Conservation (phyloP, 345 rosid species). For the Nephelium lappaceum region DNA sequence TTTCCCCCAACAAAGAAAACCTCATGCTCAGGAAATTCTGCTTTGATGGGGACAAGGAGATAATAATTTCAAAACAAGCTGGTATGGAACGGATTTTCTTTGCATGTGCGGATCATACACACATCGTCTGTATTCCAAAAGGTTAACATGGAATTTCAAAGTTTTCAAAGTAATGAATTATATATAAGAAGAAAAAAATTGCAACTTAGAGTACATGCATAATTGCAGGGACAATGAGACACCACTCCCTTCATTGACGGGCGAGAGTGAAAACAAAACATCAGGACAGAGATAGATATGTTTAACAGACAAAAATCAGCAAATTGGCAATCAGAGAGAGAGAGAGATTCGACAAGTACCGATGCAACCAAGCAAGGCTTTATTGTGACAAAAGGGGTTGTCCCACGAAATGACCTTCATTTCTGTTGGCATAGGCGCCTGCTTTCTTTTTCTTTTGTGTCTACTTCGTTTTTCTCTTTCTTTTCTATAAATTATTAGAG, state of each 20-base stretch:
- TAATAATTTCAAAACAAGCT: background rate
- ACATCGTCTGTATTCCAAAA: conserved; percentile 14
- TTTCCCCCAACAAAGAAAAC: background rate
- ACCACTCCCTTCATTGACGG: conserved; percentile 32
- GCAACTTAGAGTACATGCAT: background rate
- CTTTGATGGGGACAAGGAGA: background rate
- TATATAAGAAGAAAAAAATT: background rate
- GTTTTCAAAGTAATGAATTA: background rate
- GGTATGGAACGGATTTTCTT: background rate
- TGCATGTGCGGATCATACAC: background rate
- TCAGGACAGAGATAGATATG: background rate
- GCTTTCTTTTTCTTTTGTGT: no score
- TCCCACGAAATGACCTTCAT: conserved; percentile 50
- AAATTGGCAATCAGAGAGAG: background rate
- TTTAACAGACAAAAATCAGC: conserved; percentile 19
- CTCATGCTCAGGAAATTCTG: background rate
- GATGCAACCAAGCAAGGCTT: conserved; percentile 26
- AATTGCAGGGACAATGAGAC: conserved; percentile 13
- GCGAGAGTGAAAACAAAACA: conserved; percentile 13
- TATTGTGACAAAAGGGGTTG: conserved; percentile 30
- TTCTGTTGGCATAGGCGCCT: conserved; percentile 2
- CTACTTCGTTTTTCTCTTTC: no score
- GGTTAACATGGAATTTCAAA: background rate
- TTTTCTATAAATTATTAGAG: no score
- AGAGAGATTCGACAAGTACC: conserved; percentile 29